Base-by-base conservation (phyloP, 192 early-diverging fungal species). In the Bifiguratus adelaidae region DNA sequence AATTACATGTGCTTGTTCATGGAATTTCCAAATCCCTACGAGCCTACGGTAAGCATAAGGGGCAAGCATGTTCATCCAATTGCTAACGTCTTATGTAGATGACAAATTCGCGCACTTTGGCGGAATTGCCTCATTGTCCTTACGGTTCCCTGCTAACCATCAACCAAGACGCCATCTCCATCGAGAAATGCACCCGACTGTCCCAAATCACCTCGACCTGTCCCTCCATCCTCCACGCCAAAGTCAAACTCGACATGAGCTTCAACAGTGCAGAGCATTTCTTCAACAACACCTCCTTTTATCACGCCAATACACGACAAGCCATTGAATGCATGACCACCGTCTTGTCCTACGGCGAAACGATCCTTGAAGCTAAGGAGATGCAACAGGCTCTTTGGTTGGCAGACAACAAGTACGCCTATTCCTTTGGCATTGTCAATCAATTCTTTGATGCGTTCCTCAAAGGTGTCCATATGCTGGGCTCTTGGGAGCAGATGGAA, bases 361-460 rank as follows among this genome's bases (percentile, higher is more conserved):
- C 61, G 0, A 65, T 74, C 2, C 38, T 70, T 3, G 64, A 74
- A 32, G 61, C 72, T 3, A 54, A 55, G 4, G 68, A 70, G 47
- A 37, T 67, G 11, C 68, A 70, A 30, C 68, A 70, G 19, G 68
- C 65, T 0, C 29, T 65, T 1, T 56, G 42, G 53, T 40, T 57
- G 0, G 48, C 49, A n/a, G 58, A 67, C 36, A 55, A 53, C 2
- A 58, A 57, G 30, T 58, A 61, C 42, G 46, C 63, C 36, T 64
- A 64, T 18, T 67, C 50, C 27, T 74, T 74, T 56, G 64, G 60
- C 7, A 67, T 58, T 57, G 67, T 68, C 5, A 74, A 70, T 46
- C 68, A 74, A 30, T 74, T 74, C 50, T 74, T 74, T 58, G 55
- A 63, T 43, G 58, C 64, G 3, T 74, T 74, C 23, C 55, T 74